Evolutionary conservation across 1,284 basidiomycete genomes (phyloP), one percentile per base, ranked within the genome.

Genomic region (Trichosporon sp.): DNA sequence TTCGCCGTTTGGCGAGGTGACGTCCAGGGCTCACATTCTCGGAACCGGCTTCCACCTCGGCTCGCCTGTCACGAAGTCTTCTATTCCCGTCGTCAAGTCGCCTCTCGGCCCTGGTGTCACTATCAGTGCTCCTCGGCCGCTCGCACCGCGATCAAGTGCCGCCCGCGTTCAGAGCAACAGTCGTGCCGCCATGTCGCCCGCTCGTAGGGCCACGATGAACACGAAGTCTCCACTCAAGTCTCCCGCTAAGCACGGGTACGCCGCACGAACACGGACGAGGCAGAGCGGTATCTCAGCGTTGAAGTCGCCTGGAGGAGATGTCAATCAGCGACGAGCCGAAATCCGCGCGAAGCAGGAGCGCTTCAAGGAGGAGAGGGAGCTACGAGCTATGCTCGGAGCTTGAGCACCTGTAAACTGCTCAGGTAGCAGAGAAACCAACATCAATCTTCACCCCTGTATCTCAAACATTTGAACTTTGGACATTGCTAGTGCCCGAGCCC

Each of bases 281-380:
- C 27, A 54, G 25, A 54, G 49, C 27, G 49, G 49, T 8, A 54
- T 54, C 49, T 54, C 49, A 16, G 49, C 70, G 2, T 64, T 59
- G 8, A 59, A 59, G 58, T 68, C 67, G 4, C 70, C 62, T 40
- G 62, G 67, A 2, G 6, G 49, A 6, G 67, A 71, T 44, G 73
- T 73, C 16, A 65, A 72, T 11, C 68, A 69, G 56, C 69, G 67
- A 46, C 70, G 70, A 32, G 64, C 64, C 23, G 77, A 76, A 59
- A 72, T 79, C 57, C 64, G 65, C 37, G 74, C 72, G 2, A 72
- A 69, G 57, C 69, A 70, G 59, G 73, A 74, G 57, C 69, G 76
- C 13, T 57, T 75, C 23, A 68, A 46, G 4, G 70, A 76, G 64
- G 76, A 79, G 62, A 68, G 70, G 46, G 72, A 72, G 61, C 65